These are phyloP conservation scores for Tricholomella constricta DNA, from an alignment of 768 basidiomycete genomes.

Conservation along the genomic window DNA sequence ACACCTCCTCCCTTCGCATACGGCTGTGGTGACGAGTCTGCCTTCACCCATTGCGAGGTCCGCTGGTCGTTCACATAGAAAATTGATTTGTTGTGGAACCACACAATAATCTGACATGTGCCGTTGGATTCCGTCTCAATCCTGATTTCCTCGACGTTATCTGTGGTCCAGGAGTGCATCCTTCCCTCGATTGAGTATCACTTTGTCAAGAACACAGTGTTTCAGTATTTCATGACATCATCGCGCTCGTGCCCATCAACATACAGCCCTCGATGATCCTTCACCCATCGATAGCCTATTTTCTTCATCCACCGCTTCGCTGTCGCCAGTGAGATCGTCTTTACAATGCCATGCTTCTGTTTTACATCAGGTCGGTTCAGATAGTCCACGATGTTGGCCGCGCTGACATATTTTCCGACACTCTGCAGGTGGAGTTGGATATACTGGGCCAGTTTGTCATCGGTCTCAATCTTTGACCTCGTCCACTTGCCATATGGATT, in stretches of 20 bases:
- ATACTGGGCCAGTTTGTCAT: slow-evolving; percentile 18
- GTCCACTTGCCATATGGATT: slow-evolving; percentile 22
- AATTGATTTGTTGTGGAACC: slow-evolving; percentile 34
- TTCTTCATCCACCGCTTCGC: slow-evolving; percentile 26
- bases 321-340: slow-evolving; percentile 17
- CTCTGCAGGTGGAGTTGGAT: slow-evolving; percentile 20
- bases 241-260: no score
- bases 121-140: not conserved
- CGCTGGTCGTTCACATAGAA: slow-evolving; percentile 36
- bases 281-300: slow-evolving; percentile 23
- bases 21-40: slow-evolving; percentile 18
- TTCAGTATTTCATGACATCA: slow-evolving; percentile 30
- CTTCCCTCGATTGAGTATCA: slow-evolving; percentile 11
- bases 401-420: slow-evolving; percentile 23
- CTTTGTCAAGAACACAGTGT: slow-evolving; percentile 23
- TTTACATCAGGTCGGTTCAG: slow-evolving; percentile 10
- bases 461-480: slow-evolving; percentile 15
- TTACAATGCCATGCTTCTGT: slow-evolving; percentile 6
- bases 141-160: slow-evolving; percentile 6
- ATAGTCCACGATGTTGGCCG: slow-evolving; percentile 23
- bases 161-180: slow-evolving; percentile 18
- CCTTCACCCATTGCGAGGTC: slow-evolving; percentile 25
- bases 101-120: slow-evolving; percentile 15
- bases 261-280: slow-evolving; percentile 24
- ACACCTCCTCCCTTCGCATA: slow-evolving; percentile 34